Evolutionary conservation across 148 eudicot genomes (phyloP).

Genomic region (Nepenthes mirabilis): DNA sequence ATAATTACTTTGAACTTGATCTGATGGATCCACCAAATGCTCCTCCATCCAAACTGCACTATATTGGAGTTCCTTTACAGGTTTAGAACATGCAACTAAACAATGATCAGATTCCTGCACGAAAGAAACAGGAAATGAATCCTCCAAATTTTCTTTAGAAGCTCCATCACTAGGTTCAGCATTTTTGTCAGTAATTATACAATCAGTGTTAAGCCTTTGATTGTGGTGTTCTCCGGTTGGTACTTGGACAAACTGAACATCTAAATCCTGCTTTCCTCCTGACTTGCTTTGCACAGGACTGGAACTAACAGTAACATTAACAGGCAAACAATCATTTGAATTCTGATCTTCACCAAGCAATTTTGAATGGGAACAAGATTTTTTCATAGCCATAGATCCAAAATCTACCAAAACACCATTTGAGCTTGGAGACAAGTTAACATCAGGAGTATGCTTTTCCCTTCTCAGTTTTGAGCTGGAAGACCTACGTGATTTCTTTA

Average conservation of each 20-base stretch:
- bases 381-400: constrained; percentile 2
- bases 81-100: constrained; percentile 23
- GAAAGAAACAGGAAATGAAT: constrained; percentile 12
- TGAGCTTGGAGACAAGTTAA: constrained; percentile 14
- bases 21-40: constrained; percentile 9
- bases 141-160: constrained; percentile 12
- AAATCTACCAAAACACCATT: constrained; percentile 14
- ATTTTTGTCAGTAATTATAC: constrained; percentile 6
- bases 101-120: constrained; percentile 12
- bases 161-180: constrained; percentile 8
- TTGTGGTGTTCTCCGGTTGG: constrained; percentile 5
- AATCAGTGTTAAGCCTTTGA: constrained; percentile 9
- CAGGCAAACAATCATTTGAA: constrained; percentile 10
- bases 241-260: constrained; percentile 6
- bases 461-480: constrained; percentile 23
- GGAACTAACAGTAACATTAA: constrained; percentile 7
- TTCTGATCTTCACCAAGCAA: constrained; percentile 13
- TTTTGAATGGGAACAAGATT: constrained; percentile 8
- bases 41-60: constrained; percentile 11
- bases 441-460: constrained; percentile 17
- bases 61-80: constrained; percentile 12
- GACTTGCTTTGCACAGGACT: constrained; percentile 4
- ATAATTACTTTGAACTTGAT: constrained; percentile 7
- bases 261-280: constrained; percentile 10
- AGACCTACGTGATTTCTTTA: constrained; percentile 26